Percentiles rank a stretch among this genome's conserved stretches.
phyloP scores from a whole-genome alignment of 176 grass and related monocot species.

The Secale cereale region DNA sequence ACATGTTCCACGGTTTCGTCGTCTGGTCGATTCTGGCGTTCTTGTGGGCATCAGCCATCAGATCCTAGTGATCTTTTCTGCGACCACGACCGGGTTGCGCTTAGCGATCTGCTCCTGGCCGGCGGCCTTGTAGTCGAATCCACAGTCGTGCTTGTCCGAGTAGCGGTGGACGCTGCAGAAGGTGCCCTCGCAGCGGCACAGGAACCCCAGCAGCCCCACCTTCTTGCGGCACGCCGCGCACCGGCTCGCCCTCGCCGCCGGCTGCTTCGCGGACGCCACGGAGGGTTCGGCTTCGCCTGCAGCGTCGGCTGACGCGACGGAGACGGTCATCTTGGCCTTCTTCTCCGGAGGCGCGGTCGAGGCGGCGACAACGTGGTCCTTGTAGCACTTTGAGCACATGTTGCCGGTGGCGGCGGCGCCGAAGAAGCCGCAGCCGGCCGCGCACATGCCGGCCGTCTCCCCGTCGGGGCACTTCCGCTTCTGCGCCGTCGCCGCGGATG shows the following conservation, averaged over 20 bases:
- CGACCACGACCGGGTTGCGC: constrained; percentile 39
- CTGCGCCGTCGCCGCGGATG: background rate
- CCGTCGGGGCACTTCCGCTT: background rate
- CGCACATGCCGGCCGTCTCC: constrained; percentile 34
- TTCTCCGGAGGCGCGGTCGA: background rate
- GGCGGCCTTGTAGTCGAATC: constrained; percentile 53
- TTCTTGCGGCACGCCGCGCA: constrained; percentile 56
- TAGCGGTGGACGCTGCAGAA: constrained; percentile 54
- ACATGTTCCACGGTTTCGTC: background rate
- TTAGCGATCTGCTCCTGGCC: constrained; percentile 42
- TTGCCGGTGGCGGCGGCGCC: constrained; percentile 33
- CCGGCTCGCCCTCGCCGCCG: constrained; percentile 24
- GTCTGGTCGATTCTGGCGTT: background rate
- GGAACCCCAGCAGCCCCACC: constrained; percentile 58
- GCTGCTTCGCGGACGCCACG: background rate
- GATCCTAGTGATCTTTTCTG: constrained; percentile 51
- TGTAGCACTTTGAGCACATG: constrained; percentile 58
- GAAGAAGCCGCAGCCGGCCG: constrained; percentile 65
- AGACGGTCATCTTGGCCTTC: background rate
- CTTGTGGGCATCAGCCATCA: constrained; percentile 1
- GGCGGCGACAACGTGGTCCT: background rate
- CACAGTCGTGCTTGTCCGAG: constrained; percentile 40
- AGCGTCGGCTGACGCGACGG: background rate
- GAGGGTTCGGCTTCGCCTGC: too few relatives aligned
- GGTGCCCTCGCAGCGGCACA: constrained; percentile 52